phyloP scores from a whole-genome alignment of 345 rosid genomes.

The Salix arbutifolia region DNA sequence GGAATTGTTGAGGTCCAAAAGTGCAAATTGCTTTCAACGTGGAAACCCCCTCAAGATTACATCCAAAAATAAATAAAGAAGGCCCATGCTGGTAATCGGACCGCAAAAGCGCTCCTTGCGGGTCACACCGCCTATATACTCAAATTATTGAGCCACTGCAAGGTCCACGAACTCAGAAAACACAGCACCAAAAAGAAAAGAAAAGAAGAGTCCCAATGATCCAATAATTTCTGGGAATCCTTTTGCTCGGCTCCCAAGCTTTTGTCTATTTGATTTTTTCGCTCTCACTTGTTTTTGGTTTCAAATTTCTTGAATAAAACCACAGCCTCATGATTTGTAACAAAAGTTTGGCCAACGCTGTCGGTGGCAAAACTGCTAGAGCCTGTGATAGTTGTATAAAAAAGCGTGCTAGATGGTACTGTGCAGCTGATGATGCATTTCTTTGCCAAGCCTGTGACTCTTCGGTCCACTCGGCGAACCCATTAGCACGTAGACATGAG shows the following conservation, averaged over 20 bases:
- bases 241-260: neutral
- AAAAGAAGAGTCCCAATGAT: neutral
- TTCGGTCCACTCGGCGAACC: conserved; percentile 82
- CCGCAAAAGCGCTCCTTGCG: conserved; percentile 25
- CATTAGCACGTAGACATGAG: conserved; percentile 76
- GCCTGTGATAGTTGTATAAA: conserved; percentile 82
- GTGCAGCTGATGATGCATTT: conserved; percentile 95
- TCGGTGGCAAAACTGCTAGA: conserved; percentile 77
- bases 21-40: conserved; percentile 3
- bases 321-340: conserved; percentile 29
- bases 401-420: conserved; percentile 83
- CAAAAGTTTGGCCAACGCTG: conserved; percentile 56
- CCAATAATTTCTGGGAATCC: neutral
- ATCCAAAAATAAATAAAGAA: conserved; percentile 16
- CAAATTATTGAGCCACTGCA: neutral
- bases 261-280: neutral
- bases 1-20: conserved; percentile 47
- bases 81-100: neutral
- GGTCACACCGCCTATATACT: conserved; percentile 12
- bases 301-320: neutral
- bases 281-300: neutral
- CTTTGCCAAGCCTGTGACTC: conserved; percentile 87
- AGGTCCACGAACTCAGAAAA: neutral
- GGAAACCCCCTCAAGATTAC: conserved; percentile 27
- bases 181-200: too few species aligned